A percentile compares a stretch with the other conserved stretches of the same genome.
phyloP scores from a whole-genome alignment of 2,329 filamentous ascomycete species.

The Ploettnerulaceae sp. region DNA sequence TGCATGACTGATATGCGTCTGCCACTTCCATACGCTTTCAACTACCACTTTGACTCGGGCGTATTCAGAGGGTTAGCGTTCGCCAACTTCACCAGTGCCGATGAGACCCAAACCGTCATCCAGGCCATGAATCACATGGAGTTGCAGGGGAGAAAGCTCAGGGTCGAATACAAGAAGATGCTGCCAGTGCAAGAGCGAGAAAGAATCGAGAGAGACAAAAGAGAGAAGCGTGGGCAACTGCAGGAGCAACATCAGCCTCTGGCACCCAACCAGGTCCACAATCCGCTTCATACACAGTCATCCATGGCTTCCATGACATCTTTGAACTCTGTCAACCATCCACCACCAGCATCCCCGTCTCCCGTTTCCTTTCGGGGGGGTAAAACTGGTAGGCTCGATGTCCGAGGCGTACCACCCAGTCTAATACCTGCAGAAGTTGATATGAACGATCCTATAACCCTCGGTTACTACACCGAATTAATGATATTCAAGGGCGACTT shows the following conservation, averaged over 20 bases:
- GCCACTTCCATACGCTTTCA: slow-evolving; percentile 95
- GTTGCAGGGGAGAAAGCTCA: slow-evolving; percentile 85
- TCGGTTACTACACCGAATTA: slow-evolving; percentile 86
- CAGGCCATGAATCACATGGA: slow-evolving; percentile 94
- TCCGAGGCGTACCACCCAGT: not conserved
- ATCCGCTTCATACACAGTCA: slow-evolving; percentile 72
- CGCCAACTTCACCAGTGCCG: slow-evolving; percentile 93
- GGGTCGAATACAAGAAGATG: slow-evolving; percentile 99
- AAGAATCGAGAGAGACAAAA: slow-evolving; percentile 93
- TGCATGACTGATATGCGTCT: slow-evolving; percentile 94
- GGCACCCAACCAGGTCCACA: slow-evolving; percentile 32
- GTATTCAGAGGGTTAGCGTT: slow-evolving; percentile 95
- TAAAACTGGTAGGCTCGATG: slow-evolving; percentile 20
- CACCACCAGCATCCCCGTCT: slow-evolving; percentile 38
- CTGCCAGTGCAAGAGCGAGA: slow-evolving; percentile 90
- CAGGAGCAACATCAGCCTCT: slow-evolving; percentile 92
- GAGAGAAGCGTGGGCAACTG: slow-evolving; percentile 89
- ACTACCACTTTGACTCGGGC: slow-evolving; percentile 98
- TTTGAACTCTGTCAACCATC: slow-evolving; percentile 43
- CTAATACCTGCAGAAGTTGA: slow-evolving; percentile 55
- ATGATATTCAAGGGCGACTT: slow-evolving; percentile 82
- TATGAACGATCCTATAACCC: slow-evolving; percentile 81
- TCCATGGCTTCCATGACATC: slow-evolving; percentile 72
- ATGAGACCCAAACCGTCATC: slow-evolving; percentile 90
- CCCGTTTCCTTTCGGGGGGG: slow-evolving; percentile 31